Percentiles rank a stretch among this genome's conserved stretches.
phyloP scores from a whole-genome alignment of 495 filamentous ascomycete species.

The Staphylotrichum tortipilum region DNA sequence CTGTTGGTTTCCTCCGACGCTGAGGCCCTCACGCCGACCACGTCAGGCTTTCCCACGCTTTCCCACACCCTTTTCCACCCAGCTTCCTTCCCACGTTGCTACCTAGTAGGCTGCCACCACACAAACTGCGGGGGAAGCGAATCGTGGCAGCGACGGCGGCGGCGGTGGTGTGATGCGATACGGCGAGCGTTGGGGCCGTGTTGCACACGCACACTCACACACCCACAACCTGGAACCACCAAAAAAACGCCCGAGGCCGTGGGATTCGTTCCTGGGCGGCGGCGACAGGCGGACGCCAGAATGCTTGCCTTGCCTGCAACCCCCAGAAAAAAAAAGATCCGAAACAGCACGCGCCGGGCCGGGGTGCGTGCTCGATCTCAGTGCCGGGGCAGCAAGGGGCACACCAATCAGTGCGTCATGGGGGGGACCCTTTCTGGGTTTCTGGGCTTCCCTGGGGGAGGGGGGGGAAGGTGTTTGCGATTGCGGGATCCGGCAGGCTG shows the following conservation, averaged over 20 bases:
- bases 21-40: too few relatives aligned
- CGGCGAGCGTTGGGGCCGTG: too few relatives aligned
- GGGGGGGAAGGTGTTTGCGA: slow-evolving; percentile 26
- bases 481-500: slow-evolving; percentile 39
- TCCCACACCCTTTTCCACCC: background rate
- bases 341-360: slow-evolving; percentile 12
- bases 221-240: slow-evolving; percentile 10
- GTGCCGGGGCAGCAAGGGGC: slow-evolving; percentile 22
- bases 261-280: background rate
- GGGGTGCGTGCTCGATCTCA: slow-evolving; percentile 18
- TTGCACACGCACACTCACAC: too few relatives aligned
- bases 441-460: too few relatives aligned
- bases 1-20: background rate
- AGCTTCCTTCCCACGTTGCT: background rate
- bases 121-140: too few relatives aligned
- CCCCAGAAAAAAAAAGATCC: slow-evolving; percentile 17
- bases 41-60: too few relatives aligned
- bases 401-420: slow-evolving; percentile 46
- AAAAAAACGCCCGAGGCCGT: too few relatives aligned
- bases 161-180: background rate
- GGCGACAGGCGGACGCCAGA: background rate
- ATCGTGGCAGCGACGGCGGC: background rate
- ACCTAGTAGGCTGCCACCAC: slow-evolving; percentile 1
- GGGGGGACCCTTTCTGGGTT: too few relatives aligned
- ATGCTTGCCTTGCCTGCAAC: slow-evolving; percentile 4